A percentile compares a stretch with the other conserved stretches of the same genome.
These are phyloP conservation scores for Panicum virgatum DNA, from an alignment of 202 grass and related monocot genomes.

Conservation along the genomic window DNA sequence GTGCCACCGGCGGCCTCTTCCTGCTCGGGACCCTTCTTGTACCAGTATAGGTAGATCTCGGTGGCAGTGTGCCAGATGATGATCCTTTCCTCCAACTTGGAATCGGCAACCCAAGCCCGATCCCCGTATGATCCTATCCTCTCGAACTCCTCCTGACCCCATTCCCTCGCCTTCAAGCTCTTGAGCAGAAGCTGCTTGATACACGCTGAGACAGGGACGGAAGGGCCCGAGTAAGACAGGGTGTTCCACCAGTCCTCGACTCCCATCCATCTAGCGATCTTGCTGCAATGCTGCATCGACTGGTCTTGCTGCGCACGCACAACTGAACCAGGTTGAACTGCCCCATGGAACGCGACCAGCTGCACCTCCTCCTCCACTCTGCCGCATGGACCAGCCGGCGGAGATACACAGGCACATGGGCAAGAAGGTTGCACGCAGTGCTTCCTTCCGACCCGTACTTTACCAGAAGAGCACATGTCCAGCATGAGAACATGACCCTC, in stretches of 20 bases:
- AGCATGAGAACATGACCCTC: no score
- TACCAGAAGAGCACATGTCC: no score
- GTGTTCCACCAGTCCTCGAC: no score
- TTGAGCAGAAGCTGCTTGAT: neutral
- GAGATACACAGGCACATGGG: no score
- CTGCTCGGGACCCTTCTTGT: no score
- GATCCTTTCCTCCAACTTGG: constrained; percentile 48
- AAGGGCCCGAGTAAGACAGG: neutral
- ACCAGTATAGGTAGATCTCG: constrained; percentile 28
- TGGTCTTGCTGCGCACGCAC: neutral
- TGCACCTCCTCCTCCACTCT: no score
- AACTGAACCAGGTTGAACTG: constrained; percentile 39
- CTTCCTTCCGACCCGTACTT: no score
- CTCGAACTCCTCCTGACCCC: neutral
- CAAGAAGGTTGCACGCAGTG: no score
- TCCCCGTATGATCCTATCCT: neutral
- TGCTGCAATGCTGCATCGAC: neutral
- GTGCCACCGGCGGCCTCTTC: no score
- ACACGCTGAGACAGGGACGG: neutral
- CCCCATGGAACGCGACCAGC: constrained; percentile 24
- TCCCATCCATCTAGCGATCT: no score
- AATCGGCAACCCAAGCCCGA: neutral
- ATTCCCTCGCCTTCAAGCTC: neutral
- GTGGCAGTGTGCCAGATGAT: constrained; percentile 67
- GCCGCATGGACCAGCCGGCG: no score